Evolutionary conservation across 2,329 filamentous ascomycete species (phyloP).

Genomic region (Aphanocladium album): DNA sequence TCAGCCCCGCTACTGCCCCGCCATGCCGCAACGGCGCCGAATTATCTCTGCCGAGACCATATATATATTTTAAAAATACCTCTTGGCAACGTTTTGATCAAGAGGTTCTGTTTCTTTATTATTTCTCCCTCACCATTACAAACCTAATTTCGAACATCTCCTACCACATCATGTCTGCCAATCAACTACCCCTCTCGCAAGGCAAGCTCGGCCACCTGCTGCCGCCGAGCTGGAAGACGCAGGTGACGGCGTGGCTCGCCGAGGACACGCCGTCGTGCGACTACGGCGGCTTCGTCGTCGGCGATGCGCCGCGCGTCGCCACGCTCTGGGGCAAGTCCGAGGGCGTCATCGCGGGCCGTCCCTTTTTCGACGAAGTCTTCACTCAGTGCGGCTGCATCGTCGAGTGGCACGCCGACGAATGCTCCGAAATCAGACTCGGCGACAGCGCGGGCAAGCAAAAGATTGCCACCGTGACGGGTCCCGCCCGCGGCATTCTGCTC

Average conservation of each 20-base stretch:
- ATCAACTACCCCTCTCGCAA: slow-evolving; percentile 21
- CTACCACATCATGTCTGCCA: not conserved
- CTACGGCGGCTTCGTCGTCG: slow-evolving; percentile 95
- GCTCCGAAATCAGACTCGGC: slow-evolving; percentile 52
- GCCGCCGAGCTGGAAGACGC: slow-evolving; percentile 76
- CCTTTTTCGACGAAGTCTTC: slow-evolving; percentile 95
- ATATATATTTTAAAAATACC: not conserved
- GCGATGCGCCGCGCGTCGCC: slow-evolving; percentile 58
- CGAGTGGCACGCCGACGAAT: slow-evolving; percentile 80
- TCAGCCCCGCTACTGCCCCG: slow-evolving; percentile 3
- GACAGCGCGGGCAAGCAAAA: slow-evolving; percentile 48
- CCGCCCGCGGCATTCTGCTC: slow-evolving; percentile 74
- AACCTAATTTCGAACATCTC: too few species aligned
- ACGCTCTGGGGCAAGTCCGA: slow-evolving; percentile 65
- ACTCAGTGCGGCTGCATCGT: slow-evolving; percentile 84
- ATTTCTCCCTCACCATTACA: too few species aligned
- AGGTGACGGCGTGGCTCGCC: slow-evolving; percentile 79
- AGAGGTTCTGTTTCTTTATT: too few species aligned
- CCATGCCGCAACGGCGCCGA: not conserved
- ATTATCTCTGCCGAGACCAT: not conserved
- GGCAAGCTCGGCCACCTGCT: slow-evolving; percentile 63
- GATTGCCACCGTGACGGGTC: slow-evolving; percentile 79
- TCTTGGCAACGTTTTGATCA: not conserved
- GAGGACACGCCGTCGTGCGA: slow-evolving; percentile 97
- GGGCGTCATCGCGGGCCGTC: slow-evolving; percentile 83